Evolutionary conservation across 2,329 filamentous ascomycete genomes (phyloP).

Genomic region (Colletotrichum euphorbiae): DNA sequence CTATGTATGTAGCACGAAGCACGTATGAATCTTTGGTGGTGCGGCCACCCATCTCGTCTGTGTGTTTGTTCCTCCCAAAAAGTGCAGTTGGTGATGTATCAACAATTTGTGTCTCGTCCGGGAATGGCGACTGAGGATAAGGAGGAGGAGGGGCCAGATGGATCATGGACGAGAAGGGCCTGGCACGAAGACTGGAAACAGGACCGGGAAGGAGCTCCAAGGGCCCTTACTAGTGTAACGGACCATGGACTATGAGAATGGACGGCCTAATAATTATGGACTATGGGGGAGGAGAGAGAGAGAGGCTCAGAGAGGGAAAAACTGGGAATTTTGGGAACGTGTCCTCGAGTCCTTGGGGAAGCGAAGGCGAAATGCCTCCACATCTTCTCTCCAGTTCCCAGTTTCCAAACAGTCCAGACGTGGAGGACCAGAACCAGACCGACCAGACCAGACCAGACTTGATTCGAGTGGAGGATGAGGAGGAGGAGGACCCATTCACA

Average conservation of each 20-base stretch:
- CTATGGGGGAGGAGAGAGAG: no score
- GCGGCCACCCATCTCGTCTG: no score
- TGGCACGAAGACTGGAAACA: no score
- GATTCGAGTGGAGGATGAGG: neutral
- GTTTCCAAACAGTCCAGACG: constrained; percentile 22
- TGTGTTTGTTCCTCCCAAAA: no score
- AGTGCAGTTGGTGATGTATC: no score
- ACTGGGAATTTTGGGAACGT: constrained; percentile 31
- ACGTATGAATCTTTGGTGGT: no score
- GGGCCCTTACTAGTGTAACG: constrained; percentile 17
- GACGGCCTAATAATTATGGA: no score
- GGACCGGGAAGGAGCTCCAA: neutral
- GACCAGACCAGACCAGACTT: constrained; percentile 20
- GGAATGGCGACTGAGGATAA: neutral
- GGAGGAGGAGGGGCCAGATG: neutral
- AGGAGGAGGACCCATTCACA: neutral
- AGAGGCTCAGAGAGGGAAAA: constrained; percentile 3
- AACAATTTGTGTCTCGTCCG: neutral
- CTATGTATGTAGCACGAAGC: no score
- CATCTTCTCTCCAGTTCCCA: constrained; percentile 26
- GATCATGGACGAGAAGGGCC: no score
- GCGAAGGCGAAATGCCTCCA: constrained; percentile 22
- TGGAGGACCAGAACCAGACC: neutral
- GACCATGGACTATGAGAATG: neutral
- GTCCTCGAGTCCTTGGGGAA: constrained; percentile 37